These are phyloP conservation scores for Xylariaceae sp. DNA, from an alignment of 2,329 filamentous ascomycete genomes.

Conservation along the genomic window DNA sequence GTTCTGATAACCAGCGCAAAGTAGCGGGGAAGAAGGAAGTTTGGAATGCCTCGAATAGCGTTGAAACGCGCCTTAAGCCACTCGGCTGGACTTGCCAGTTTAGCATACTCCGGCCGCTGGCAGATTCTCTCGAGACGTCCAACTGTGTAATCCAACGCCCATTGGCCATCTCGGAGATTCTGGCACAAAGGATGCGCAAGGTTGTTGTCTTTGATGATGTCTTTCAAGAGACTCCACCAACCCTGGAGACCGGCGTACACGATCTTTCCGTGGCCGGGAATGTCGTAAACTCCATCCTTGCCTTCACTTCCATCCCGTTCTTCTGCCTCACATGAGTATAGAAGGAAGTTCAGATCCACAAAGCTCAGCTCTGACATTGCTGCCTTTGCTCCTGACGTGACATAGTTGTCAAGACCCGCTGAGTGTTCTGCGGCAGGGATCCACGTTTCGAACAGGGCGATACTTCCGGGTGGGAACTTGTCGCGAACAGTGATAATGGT, in stretches of 20 bases:
- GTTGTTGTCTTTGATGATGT: slow-evolving; percentile 82
- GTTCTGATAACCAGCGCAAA: slow-evolving; percentile 86
- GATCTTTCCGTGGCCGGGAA: slow-evolving; percentile 76
- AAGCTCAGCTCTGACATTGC: slow-evolving; percentile 73
- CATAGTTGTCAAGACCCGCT: slow-evolving; percentile 75
- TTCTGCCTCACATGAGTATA: slow-evolving; percentile 90
- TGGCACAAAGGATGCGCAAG: slow-evolving; percentile 90
- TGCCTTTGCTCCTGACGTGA: slow-evolving; percentile 72
- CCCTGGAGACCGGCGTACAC: slow-evolving; percentile 97
- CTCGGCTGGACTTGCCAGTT: slow-evolving; percentile 58
- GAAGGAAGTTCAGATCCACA: slow-evolving; percentile 81
- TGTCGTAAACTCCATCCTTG: slow-evolving; percentile 79
- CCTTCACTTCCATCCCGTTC: slow-evolving; percentile 73
- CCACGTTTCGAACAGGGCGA: slow-evolving; percentile 94
- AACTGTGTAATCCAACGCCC: slow-evolving; percentile 85
- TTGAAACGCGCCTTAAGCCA: slow-evolving; percentile 86
- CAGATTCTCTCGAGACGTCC: slow-evolving; percentile 70
- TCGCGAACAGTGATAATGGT: slow-evolving; percentile 76
- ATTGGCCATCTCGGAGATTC: slow-evolving; percentile 84
- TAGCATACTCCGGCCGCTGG: slow-evolving; percentile 54
- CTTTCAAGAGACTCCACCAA: slow-evolving; percentile 89
- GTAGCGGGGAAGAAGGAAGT: slow-evolving; percentile 85
- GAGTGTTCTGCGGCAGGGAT: slow-evolving; percentile 83
- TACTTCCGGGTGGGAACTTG: slow-evolving; percentile 86
- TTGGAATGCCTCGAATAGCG: slow-evolving; percentile 77